Evolutionary conservation across 768 basidiomycete species (phyloP), one percentile per base, ranked within the genome.

Genomic region (Collybia sordida): DNA sequence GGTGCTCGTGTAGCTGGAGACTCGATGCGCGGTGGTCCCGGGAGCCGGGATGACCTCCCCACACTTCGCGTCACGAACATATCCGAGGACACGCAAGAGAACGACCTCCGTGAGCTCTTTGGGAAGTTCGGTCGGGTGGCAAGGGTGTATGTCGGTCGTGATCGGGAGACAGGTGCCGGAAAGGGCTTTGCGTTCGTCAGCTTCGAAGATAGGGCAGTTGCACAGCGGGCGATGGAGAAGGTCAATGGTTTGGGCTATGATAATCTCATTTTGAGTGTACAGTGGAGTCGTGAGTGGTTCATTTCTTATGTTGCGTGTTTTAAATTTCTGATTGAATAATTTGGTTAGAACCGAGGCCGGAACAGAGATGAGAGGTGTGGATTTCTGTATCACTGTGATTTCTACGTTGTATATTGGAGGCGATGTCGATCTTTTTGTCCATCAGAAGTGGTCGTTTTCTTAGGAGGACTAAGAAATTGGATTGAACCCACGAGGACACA

Each of bases 111-210:
- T 48, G 94, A 93, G 18, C 77, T 99, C 31, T 98, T 99, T 65
- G 82, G 85, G 44, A 67, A 73, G 17, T 97, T 98, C 67, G 93
- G 93, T 0, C 78, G 88, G 14, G 87, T 95, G 28, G 86, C 84
- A 27, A 74, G 97, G 46, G 93, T 98, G 45, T 98, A 94, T 68
- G 90, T 99, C 41, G 97, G 96, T 21, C 79, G 90, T 39, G 97
- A 99, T 66, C 79, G 93, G 46, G 95, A 97, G 61, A 98, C 96
- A 7, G 92, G 95, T 40, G 80, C 88, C 18, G 94, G 94, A 50
- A 97, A 96, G 69, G 96, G 96, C 42, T 97, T 96, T 66, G 96
- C 95, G 14, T 98, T 98, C 59, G 95, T 99, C 48, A 92, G 88
- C 66, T 99, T 97, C 61, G 96, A 98, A 64, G 86, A 87, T 14